phyloP scores from a whole-genome alignment of 1,284 basidiomycete genomes.

The Vanrija sp. region DNA sequence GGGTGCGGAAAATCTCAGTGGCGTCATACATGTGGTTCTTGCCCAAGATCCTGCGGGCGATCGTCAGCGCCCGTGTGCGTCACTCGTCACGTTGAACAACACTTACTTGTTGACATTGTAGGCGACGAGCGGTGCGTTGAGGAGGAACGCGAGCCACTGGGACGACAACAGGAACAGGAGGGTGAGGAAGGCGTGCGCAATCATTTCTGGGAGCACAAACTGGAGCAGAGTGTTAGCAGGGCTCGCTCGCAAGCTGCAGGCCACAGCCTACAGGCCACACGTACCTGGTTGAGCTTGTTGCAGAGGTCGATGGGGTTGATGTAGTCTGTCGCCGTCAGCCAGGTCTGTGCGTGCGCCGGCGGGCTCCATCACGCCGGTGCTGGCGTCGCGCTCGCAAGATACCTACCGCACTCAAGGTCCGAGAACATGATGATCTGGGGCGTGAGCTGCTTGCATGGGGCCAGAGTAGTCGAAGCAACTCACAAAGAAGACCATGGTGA shows the following conservation, averaged over 20 bases:
- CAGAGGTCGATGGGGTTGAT: slow-evolving; percentile 99
- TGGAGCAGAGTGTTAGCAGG: slow-evolving; percentile 43
- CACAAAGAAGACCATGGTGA: slow-evolving; percentile 98
- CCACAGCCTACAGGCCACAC: slow-evolving; percentile 14
- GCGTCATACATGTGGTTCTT: slow-evolving; percentile 99
- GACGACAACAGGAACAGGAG: slow-evolving; percentile 85
- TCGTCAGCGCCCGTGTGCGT: not conserved
- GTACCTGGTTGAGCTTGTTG: slow-evolving; percentile 97
- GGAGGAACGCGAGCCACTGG: slow-evolving; percentile 90
- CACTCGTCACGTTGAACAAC: not conserved
- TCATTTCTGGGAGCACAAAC: slow-evolving; percentile 98
- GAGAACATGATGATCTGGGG: slow-evolving; percentile 98
- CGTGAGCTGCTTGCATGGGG: slow-evolving; percentile 1
- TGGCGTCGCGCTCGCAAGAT: slow-evolving; percentile 18
- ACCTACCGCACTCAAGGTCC: slow-evolving; percentile 77
- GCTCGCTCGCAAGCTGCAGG: slow-evolving; percentile 1
- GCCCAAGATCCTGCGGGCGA: slow-evolving; percentile 68
- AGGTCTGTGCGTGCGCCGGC: not conserved
- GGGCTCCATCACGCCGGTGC: not conserved
- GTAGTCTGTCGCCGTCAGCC: slow-evolving; percentile 59
- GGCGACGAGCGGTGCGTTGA: slow-evolving; percentile 85
- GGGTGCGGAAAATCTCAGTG: slow-evolving; percentile 96
- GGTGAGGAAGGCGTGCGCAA: slow-evolving; percentile 86
- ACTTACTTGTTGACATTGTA: slow-evolving; percentile 93
- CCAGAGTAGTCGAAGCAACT: slow-evolving; percentile 47